Base-by-base conservation (phyloP, 257 asterid species). In the Penstemon barbatus region DNA sequence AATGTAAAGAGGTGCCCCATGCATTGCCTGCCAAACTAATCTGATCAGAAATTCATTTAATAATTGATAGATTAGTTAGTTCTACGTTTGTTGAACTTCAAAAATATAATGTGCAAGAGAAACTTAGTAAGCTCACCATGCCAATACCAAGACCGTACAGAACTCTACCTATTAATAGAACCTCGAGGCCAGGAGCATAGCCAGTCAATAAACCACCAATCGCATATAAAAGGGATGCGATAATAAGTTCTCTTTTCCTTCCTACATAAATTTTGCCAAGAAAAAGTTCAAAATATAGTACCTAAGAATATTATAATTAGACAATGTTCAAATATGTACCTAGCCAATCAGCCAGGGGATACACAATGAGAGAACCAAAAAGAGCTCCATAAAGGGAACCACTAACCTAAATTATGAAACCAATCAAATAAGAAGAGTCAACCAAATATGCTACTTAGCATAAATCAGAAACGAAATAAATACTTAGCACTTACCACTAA, bases 371-470 rank as follows among this genome's bases (percentile, higher is more conserved):
- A 65, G 97, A 93, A 70, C 97, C 97, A 62, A 87, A 73, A 79
- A 93, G 95, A 79, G 99, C 99, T 81, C 99, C 99, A 80, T 93
- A 93, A 40, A 93, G 99, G 74, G 99, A 93, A 43, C 99, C 97
- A 33, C 99, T 93, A 63, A 93, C 99, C 99, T 93, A 76, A 61
- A 79, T 66, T 68, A 66, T 42, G 42, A 61, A 65, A 58, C 56
- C 80, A 74, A 64, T 15, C 25, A 76, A 68, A 60, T 25, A 63
- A 55, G 37, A 74, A 13, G 54, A 70, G 39, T 66, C 43, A 74
- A 56, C 61, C 62, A 63, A 60, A 38, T 41, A 76, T 74, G 73
- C 76, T 76, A 72, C 82, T 66, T 74, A 74, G 72, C 69, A 51
- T 70, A 84, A 66, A 68, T 41, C 12, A 38, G 56, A 18, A 62